These are phyloP conservation scores for Trichophyton simii DNA, from an alignment of 2,329 filamentous ascomycete species.

Conservation along the genomic window DNA sequence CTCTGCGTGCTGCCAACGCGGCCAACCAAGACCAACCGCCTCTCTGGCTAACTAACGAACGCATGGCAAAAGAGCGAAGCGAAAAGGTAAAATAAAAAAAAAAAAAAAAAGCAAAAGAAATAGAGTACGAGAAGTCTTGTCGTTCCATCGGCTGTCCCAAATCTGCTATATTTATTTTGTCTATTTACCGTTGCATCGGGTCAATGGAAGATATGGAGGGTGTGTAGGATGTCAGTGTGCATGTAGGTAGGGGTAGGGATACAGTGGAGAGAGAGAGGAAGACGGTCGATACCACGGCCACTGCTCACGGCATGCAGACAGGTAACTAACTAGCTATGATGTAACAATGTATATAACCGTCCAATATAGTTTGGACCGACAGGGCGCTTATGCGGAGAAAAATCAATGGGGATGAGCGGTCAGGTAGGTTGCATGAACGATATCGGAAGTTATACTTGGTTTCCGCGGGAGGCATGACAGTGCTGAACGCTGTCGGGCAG, in stretches of 20 bases:
- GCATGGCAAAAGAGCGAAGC: not conserved
- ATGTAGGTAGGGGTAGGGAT: not conserved
- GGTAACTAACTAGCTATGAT: not conserved
- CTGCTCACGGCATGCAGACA: not conserved
- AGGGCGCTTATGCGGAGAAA: conserved; percentile 3
- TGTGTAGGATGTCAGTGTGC: not conserved
- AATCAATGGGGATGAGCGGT: not conserved
- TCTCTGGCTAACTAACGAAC: not conserved
- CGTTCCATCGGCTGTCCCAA: not conserved
- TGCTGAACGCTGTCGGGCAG: too few relatives aligned
- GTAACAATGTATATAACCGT: not conserved
- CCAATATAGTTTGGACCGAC: not conserved
- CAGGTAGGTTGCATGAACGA: conserved; percentile 2
- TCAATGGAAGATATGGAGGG: not conserved
- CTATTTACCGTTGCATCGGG: conserved; percentile 4
- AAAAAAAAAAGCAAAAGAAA: not conserved
- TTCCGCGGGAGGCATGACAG: too few relatives aligned
- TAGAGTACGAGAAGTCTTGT: not conserved
- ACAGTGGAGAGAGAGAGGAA: not conserved
- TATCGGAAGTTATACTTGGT: not conserved
- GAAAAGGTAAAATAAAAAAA: not conserved
- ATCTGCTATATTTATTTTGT: not conserved
- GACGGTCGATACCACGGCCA: conserved; percentile 1
- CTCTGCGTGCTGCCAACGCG: not conserved
- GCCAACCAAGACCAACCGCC: not conserved